phyloP scores from a whole-genome alignment of 805 yeast species.

The Metschnikowia orientalis region DNA sequence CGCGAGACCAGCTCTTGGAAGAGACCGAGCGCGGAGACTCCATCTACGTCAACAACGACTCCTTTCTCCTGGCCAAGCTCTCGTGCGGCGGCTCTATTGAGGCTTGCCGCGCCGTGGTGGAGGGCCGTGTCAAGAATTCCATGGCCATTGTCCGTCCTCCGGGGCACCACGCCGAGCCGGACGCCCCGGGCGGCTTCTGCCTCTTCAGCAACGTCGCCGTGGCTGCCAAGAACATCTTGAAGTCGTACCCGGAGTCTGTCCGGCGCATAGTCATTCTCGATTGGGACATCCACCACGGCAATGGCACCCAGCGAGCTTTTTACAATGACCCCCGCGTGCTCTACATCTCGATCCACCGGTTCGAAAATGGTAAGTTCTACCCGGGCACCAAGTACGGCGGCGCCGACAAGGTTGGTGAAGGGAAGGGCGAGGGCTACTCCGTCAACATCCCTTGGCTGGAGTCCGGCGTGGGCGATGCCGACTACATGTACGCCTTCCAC shows the following conservation, averaged over 20 bases:
- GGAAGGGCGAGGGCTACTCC: slow-evolving; percentile 79
- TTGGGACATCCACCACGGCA: slow-evolving; percentile 99
- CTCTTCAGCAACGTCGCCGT: slow-evolving; percentile 95
- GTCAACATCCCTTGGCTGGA: slow-evolving; percentile 92
- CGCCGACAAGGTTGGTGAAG: slow-evolving; percentile 77
- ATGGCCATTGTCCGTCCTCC: slow-evolving; percentile 97
- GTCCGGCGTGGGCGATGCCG: slow-evolving; percentile 93
- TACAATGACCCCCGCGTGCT: slow-evolving; percentile 84
- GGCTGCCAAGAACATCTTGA: slow-evolving; percentile 82
- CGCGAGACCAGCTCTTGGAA: slow-evolving; percentile 67
- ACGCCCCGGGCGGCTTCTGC: slow-evolving; percentile 95
- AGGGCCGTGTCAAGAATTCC: slow-evolving; percentile 85
- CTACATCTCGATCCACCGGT: slow-evolving; percentile 88
- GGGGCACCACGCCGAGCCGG: slow-evolving; percentile 99
- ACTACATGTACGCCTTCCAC: slow-evolving; percentile 86
- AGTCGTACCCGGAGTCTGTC: slow-evolving; percentile 82
- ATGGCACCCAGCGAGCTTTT: slow-evolving; percentile 95
- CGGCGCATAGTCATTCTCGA: slow-evolving; percentile 79
- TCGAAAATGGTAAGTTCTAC: slow-evolving; percentile 85
- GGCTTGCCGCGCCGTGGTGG: slow-evolving; percentile 92
- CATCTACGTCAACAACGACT: slow-evolving; percentile 90
- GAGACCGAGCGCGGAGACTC: slow-evolving; percentile 93
- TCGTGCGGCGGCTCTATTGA: slow-evolving; percentile 97
- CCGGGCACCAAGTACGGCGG: slow-evolving; percentile 91
- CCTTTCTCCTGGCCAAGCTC: slow-evolving; percentile 77